Percentiles rank a stretch among this genome's conserved stretches.
These are phyloP conservation scores for Acanthochlamys bracteata DNA, from an alignment of 106 monocot species.

Conservation along the genomic window DNA sequence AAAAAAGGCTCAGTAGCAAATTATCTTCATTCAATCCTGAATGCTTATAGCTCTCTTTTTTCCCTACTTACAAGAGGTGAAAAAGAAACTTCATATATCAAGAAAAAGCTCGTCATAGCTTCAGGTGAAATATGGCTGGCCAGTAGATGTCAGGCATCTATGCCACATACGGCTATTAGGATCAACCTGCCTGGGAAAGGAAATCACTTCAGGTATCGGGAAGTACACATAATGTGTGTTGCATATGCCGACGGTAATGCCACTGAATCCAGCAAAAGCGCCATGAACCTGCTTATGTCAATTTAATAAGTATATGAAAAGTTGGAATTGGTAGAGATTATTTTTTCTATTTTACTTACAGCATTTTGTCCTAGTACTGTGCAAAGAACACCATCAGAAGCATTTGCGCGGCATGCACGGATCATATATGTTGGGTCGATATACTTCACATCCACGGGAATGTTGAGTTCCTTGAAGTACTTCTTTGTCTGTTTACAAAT, in stretches of 20 bases:
- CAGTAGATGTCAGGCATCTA: constrained; percentile 76
- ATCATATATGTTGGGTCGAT: constrained; percentile 95
- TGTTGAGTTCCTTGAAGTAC: constrained; percentile 65
- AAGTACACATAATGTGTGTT: constrained; percentile 76
- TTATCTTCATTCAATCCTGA: too few species aligned
- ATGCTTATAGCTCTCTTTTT: not conserved
- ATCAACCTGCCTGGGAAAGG: constrained; percentile 40
- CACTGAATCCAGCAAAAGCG: constrained; percentile 82
- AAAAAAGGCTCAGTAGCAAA: too few species aligned
- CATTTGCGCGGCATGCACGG: constrained; percentile 83
- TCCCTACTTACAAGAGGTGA: not conserved
- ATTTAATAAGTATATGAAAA: not conserved
- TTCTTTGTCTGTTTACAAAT: constrained; percentile 44
- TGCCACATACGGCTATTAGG: constrained; percentile 93
- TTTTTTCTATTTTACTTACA: constrained; percentile 22
- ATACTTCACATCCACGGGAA: constrained; percentile 72
- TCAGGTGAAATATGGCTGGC: constrained; percentile 64
- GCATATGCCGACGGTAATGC: constrained; percentile 63
- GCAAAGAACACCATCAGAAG: constrained; percentile 91
- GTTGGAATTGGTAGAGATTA: not conserved
- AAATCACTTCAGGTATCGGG: constrained; percentile 71
- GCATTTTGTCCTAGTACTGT: constrained; percentile 95
- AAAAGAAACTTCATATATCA: not conserved
- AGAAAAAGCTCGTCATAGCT: too few species aligned
- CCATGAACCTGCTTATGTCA: constrained; percentile 55